These are phyloP conservation scores for Avena insularis DNA, from an alignment of 176 grass and related monocot genomes.

Conservation along the genomic window DNA sequence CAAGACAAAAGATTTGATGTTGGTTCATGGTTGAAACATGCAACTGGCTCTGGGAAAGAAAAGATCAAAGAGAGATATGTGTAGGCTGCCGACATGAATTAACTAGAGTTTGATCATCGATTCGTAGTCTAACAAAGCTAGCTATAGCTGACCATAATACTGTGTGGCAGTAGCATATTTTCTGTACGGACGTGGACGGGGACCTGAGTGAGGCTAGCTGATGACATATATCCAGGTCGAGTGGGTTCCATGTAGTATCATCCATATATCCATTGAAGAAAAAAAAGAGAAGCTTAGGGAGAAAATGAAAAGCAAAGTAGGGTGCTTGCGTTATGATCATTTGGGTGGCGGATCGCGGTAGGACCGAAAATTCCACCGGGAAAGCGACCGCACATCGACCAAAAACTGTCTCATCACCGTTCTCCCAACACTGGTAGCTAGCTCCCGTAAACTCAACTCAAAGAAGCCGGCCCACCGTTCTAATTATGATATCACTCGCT, in stretches of 20 bases:
- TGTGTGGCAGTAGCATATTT: neutral
- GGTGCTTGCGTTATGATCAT: slow-evolving; percentile 42
- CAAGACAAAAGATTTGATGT: slow-evolving; percentile 50
- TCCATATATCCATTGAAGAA: neutral
- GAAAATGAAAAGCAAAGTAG: neutral
- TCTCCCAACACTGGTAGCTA: neutral
- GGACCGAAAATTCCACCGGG: slow-evolving; percentile 55
- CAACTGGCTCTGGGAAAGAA: neutral
- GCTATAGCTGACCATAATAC: slow-evolving; percentile 25
- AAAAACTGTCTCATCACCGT: slow-evolving; percentile 34
- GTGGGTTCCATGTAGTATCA: slow-evolving; percentile 48
- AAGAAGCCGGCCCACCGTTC: neutral
- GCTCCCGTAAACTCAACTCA: slow-evolving; percentile 26
- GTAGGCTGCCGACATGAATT: slow-evolving; percentile 48
- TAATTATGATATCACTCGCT: neutral
- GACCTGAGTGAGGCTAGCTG: neutral
- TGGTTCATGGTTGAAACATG: neutral
- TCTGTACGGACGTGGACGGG: slow-evolving; percentile 30
- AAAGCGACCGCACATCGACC: slow-evolving; percentile 58
- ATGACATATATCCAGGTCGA: slow-evolving; percentile 35
- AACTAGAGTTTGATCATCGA: slow-evolving; percentile 42
- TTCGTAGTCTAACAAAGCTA: neutral
- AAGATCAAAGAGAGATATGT: neutral
- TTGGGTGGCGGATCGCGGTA: slow-evolving; percentile 51
- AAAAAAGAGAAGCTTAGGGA: neutral